Evolutionary conservation across 2,329 filamentous ascomycete genomes (phyloP).

Genomic region (Claviceps monticola): DNA sequence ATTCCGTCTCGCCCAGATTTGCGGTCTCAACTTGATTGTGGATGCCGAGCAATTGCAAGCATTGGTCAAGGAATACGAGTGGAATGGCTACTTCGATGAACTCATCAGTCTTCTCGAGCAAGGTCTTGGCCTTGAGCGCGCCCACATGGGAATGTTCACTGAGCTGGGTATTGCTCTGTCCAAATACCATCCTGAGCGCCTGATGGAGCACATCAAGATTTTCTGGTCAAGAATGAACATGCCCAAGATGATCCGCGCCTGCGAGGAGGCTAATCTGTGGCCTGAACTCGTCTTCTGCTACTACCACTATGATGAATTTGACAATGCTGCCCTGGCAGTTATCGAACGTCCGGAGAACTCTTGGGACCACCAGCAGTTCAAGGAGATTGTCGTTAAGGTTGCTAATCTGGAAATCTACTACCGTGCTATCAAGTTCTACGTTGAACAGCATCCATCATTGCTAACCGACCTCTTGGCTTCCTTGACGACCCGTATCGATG

Average conservation of each 20-base stretch:
- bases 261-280: slow-evolving; percentile 92
- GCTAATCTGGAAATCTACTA: slow-evolving; percentile 99
- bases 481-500: slow-evolving; percentile 85
- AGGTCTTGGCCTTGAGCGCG: slow-evolving; percentile 80
- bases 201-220: slow-evolving; percentile 97
- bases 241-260: slow-evolving; percentile 87
- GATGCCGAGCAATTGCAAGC: slow-evolving; percentile 91
- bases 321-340: slow-evolving; percentile 92
- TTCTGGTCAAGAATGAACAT: slow-evolving; percentile 99
- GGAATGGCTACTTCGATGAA: slow-evolving; percentile 95
- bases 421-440: slow-evolving; percentile 89
- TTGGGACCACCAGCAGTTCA: slow-evolving; percentile 99
- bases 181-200: slow-evolving; percentile 86
- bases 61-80: slow-evolving; percentile 92
- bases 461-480: slow-evolving; percentile 90
- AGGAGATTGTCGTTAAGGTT: slow-evolving; percentile 96
- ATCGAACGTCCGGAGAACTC: slow-evolving; percentile 96
- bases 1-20: slow-evolving; percentile 96
- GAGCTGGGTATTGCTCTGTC: slow-evolving; percentile 81
- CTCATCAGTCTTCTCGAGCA: slow-evolving; percentile 89
- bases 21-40: slow-evolving; percentile 93
- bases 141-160: slow-evolving; percentile 96
- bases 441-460: slow-evolving; percentile 90
- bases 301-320: slow-evolving; percentile 95
- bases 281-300: slow-evolving; percentile 96